These are phyloP conservation scores for Evernia prunastri DNA, from an alignment of 495 filamentous ascomycete genomes.

Conservation along the genomic window DNA sequence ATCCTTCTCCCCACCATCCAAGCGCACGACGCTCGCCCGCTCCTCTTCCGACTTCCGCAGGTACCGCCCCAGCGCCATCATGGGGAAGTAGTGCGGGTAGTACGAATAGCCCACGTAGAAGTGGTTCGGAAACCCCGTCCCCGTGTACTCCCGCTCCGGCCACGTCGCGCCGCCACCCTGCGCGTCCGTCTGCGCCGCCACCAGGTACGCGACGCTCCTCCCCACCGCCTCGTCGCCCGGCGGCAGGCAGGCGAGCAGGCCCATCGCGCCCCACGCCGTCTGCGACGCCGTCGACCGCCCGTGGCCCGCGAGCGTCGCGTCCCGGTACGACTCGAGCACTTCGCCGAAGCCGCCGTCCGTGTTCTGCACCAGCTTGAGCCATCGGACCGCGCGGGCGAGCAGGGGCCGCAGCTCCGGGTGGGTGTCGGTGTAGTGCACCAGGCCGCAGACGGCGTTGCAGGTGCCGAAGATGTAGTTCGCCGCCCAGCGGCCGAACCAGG, in stretches of 20 bases:
- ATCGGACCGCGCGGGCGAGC: constrained; percentile 21
- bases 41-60: background rate
- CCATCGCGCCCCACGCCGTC: constrained; percentile 38
- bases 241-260: constrained; percentile 26
- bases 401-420: constrained; percentile 12
- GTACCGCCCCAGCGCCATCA: constrained; percentile 38
- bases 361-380: constrained; percentile 33
- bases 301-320: constrained; percentile 22
- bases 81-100: constrained; percentile 38
- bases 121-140: constrained; percentile 33
- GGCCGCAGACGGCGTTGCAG: constrained; percentile 32
- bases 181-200: constrained; percentile 17
- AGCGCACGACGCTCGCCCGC: too few relatives aligned
- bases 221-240: constrained; percentile 19
- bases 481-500: constrained; percentile 38
- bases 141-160: constrained; percentile 30
- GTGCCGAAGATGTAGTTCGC: constrained; percentile 37
- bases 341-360: constrained; percentile 38
- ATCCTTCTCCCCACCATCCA: too few relatives aligned
- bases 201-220: constrained; percentile 27
- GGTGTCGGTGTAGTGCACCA: constrained; percentile 16
- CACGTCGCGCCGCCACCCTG: constrained; percentile 26
- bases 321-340: constrained; percentile 24
- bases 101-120: constrained; percentile 34
- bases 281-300: constrained; percentile 33